These are phyloP conservation scores for Tubosaeta sp. DNA, from an alignment of 768 basidiomycete species.

Conservation along the genomic window DNA sequence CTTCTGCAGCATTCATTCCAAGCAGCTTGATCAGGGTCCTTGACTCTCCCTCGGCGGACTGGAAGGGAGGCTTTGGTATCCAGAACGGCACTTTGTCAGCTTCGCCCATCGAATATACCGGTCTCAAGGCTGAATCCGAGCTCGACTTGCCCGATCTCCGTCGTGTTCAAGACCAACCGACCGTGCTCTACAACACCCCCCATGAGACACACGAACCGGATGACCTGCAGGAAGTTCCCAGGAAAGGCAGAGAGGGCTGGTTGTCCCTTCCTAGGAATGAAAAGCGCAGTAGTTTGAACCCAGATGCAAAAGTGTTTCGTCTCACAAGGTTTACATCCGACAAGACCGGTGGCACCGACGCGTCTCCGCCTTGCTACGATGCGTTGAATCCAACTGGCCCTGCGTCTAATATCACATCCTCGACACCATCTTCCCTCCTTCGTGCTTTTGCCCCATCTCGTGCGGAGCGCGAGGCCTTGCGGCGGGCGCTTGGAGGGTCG, in stretches of 20 bases:
- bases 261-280: conserved; percentile 41
- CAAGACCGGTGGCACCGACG: conserved; percentile 11
- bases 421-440: conserved; percentile 48
- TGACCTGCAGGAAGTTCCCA: conserved; percentile 11
- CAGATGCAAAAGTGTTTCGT: conserved; percentile 81
- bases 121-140: conserved; percentile 29
- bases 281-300: conserved; percentile 71
- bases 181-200: conserved; percentile 28
- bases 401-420: conserved; percentile 33
- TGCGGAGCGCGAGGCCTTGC: conserved; percentile 80
- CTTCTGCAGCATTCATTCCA: conserved; percentile 52
- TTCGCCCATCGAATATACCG: conserved; percentile 41
- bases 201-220: conserved; percentile 30
- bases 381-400: conserved; percentile 62
- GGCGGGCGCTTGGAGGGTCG: conserved; percentile 72
- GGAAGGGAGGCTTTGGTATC: conserved; percentile 32
- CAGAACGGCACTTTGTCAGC: conserved; percentile 28
- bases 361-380: conserved; percentile 37
- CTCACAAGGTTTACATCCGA: conserved; percentile 33
- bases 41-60: conserved; percentile 54
- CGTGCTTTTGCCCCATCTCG: conserved; percentile 88
- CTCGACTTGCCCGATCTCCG: conserved; percentile 48
- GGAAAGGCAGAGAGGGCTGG: conserved; percentile 35
- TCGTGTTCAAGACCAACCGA: conserved; percentile 18
- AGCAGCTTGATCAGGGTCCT: conserved; percentile 44